Conservation (phyloP, 148 eudicot species). For the Polygonum aviculare region DNA sequence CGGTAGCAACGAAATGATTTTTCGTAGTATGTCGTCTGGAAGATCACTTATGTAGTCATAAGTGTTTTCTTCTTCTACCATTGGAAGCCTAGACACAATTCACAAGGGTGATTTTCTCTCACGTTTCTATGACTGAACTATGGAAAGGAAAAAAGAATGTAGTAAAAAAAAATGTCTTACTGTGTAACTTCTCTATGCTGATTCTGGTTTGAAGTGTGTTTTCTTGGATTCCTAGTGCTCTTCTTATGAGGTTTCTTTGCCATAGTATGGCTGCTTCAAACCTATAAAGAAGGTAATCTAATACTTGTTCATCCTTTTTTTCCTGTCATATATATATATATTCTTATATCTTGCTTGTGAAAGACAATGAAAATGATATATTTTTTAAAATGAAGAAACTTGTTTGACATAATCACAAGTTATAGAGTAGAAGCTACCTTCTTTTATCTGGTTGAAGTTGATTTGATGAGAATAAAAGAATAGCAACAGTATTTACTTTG, state of each 20-base stretch:
- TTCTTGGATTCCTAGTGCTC: not conserved
- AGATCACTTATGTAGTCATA: constrained; percentile 1
- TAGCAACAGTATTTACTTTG: not conserved
- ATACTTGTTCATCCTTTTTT: not conserved
- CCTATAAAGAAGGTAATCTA: not conserved
- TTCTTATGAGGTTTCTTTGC: not conserved
- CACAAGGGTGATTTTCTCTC: not conserved
- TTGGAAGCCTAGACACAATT: not conserved
- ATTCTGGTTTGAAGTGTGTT: not conserved
- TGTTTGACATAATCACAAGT: not conserved
- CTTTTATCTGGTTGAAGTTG: not conserved
- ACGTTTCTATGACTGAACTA: not conserved
- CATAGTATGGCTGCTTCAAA: not conserved
- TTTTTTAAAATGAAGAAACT: not conserved
- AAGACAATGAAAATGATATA: not conserved
- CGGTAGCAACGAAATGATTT: not conserved
- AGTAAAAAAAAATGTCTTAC: not conserved
- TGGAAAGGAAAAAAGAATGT: not conserved
- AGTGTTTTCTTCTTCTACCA: not conserved
- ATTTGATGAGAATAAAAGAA: constrained; percentile 4
- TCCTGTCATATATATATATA: not conserved
- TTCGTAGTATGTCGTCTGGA: constrained; percentile 5
- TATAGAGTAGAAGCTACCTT: not conserved
- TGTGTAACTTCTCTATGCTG: not conserved
- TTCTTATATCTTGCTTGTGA: not conserved